Conservation (phyloP, 371 early-diverging fungal genomes). For the Circinella minor region DNA sequence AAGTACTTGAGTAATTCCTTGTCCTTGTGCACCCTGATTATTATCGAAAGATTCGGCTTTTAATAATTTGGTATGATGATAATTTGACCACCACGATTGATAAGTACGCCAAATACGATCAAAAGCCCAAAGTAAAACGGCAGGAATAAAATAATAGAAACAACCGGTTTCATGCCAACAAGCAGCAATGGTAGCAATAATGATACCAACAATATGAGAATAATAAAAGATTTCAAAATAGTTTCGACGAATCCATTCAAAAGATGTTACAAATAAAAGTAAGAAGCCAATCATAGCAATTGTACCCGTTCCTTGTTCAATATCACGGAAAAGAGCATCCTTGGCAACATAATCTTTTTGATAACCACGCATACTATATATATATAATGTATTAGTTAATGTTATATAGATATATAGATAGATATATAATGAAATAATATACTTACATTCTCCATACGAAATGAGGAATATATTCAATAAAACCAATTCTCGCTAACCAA, state of each 20-base stretch:
- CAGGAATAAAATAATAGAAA: conserved; percentile 48
- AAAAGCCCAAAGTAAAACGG: conserved; percentile 38
- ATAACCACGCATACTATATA: conserved; percentile 29
- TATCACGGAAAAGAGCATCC: conserved; percentile 32
- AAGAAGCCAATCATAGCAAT: conserved; percentile 47
- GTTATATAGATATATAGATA: background rate
- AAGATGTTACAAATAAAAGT: conserved; percentile 43
- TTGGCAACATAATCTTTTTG: conserved; percentile 11
- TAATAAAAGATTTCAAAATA: conserved; percentile 52
- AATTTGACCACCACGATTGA: conserved; percentile 35
- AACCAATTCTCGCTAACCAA: conserved; percentile 48
- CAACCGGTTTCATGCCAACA: conserved; percentile 48
- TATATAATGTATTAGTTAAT: background rate
- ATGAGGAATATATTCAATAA: conserved; percentile 46
- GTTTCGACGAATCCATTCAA: conserved; percentile 46
- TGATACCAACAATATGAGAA: conserved; percentile 40
- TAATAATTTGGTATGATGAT: conserved; percentile 14
- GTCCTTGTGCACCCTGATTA: background rate
- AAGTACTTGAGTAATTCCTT: conserved; percentile 42
- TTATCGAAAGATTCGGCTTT: conserved; percentile 22
- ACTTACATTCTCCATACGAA: conserved; percentile 54
- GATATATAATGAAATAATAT: background rate
- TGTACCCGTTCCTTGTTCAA: conserved; percentile 46
- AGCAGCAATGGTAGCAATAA: conserved; percentile 36
- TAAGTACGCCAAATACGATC: conserved; percentile 49